Evolutionary conservation across 176 grass and related monocot species (phyloP).

Genomic region (Cymbopogon citratus): DNA sequence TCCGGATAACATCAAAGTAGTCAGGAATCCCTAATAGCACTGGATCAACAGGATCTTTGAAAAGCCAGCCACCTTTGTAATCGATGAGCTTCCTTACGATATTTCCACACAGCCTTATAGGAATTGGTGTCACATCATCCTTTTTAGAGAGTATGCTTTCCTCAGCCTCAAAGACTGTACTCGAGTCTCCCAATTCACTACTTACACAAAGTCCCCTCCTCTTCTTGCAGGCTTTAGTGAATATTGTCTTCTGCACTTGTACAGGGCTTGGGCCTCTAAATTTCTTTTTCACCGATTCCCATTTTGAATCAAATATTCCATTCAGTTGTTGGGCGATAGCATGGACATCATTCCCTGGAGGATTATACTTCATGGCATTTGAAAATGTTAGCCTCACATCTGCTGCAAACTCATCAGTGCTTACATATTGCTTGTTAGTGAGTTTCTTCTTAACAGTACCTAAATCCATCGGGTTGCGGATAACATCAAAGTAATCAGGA

Average conservation of each 20-base stretch:
- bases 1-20: conserved; percentile 73
- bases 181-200: neutral
- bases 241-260: conserved; percentile 9
- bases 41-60: conserved; percentile 71
- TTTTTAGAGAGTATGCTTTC: neutral
- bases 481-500: conserved; percentile 84
- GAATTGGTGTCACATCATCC: neutral
- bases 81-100: conserved; percentile 58
- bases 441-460: conserved; percentile 73
- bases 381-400: conserved; percentile 85
- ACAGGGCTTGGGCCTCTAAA: conserved; percentile 30
- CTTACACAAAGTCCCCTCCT: neutral
- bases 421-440: conserved; percentile 38
- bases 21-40: conserved; percentile 52
- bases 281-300: conserved; percentile 60
- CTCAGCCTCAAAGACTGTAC: neutral
- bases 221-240: conserved; percentile 20
- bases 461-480: conserved; percentile 71
- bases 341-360: conserved; percentile 65
- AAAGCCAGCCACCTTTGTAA: conserved; percentile 52
- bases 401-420: conserved; percentile 47
- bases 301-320: conserved; percentile 52
- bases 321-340: conserved; percentile 59
- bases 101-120: conserved; percentile 40
- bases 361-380: conserved; percentile 88